Base-by-base conservation (phyloP, 2,329 filamentous ascomycete species). In the Ascochyta lentis region DNA sequence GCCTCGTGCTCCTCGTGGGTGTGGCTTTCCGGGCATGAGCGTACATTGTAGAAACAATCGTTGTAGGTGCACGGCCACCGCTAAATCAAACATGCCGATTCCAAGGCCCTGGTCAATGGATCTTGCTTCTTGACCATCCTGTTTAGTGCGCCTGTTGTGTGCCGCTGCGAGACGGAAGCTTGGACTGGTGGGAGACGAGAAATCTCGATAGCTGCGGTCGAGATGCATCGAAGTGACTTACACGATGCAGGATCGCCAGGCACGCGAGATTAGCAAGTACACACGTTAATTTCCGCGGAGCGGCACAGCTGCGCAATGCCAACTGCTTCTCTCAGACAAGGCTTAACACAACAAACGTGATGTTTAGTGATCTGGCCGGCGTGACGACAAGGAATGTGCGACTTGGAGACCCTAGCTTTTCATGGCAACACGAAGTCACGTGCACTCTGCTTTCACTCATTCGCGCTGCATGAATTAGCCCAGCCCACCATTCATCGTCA, bases 381-480 rank as follows among this genome's bases (percentile, higher is more conserved):
- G 35, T 49, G 45, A 49, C 34, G 40, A 49, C 34, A 29, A 33
- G 44, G 44, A 49, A 53, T 48, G 44, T 43, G 22, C 39, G 39
- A 39, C 39, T n/a, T 31, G 6, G 19, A 19, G 19, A 19, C 19
- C 19, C 15, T 13, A 34, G 8, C n/a, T 10, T 6, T 19, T 35
- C 27, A 37, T 49, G 6, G 29, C 7, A 1, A 7, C 45, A 9
- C 40, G 23, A 5, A 31, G 24, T 54, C 52, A 54, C 52, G 52
- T 49, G 39, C 16, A 10, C 3, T 19, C 15, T 19, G 26, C 19
- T 1, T 54, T 49, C 33, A 23, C 24, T 23, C 22, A 6, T 27
- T 6, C 6, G 10, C 16, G 15, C 35, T 45, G 34, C 26, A 38
- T 22, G 7, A 15, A 29, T 23, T 16, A 35, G 29, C 27, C 35